Base-by-base conservation (phyloP, 768 basidiomycete species). In the Hemileccinum rubropunctum region DNA sequence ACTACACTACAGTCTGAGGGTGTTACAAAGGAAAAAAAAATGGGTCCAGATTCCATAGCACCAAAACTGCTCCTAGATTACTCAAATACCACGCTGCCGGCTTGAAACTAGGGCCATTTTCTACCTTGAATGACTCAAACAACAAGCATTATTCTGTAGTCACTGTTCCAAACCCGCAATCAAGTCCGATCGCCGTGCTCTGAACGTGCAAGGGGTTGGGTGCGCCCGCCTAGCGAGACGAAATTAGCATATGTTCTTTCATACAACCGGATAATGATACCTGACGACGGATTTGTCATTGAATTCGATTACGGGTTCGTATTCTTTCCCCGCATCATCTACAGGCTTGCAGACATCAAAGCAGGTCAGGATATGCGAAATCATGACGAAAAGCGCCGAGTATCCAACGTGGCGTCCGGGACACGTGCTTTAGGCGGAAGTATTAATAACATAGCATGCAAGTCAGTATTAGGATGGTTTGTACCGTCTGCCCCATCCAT, bases 281-380 rank as follows among this genome's bases (percentile, higher is more conserved):
- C 37, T 17, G 18, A 38, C 10, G 18, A 38, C 12, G 12, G 37
- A 38, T 4, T 21, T 38, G 11, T 38, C 20, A 11, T 38, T 15
- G 18, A 20, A 38, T 21, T 20, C 37, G 6, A 38, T 4, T 17
- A 38, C 37, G 4, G 37, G 18, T 14, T 38, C 37, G 21, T 20
- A 38, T 18, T 42, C 41, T 12, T 42, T 30, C 14, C 41, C 28
- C 10, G 41, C 28, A 0, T 42, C 28, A 13, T 42, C 28, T 10
- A 42, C 41, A 20, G 41, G 28, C 28, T 42, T 17, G n/a, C 30
- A 36, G 9, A 53, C 51, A 32, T 53, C 28, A 14, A 48, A 48
- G 18, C 28, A 49, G 14, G 33, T 42, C 48, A 41, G 36, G 10
- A 35, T 35, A 4, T 34, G 23, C 26, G 41, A 28, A 4, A 42